Base-by-base conservation (phyloP, 2,329 filamentous ascomycete species). In the Fusarium cyanostomum region DNA sequence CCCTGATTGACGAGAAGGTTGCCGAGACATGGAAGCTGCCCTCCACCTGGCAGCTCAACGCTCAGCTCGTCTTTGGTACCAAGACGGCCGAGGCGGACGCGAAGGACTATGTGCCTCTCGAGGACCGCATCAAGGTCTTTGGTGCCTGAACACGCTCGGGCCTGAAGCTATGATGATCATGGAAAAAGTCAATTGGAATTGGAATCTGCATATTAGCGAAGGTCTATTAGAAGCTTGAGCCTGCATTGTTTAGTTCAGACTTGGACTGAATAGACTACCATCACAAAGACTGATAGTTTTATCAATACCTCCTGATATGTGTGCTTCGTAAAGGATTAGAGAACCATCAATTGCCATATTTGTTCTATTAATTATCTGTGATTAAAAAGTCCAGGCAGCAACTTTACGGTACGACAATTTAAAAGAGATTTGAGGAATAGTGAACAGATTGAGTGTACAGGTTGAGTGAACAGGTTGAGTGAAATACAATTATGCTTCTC, bases 51-150 rank as follows among this genome's bases (percentile, higher is more conserved):
- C 86, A 86, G 73, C 84, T 96, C 65, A 86, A 89, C 73, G 89
- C 91, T 21, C 92, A 96, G 84, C 81, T 97, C 66, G 92, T 96
- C 71, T 95, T 97, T 77, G 92, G 92, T 65, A 86, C 84, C 62
- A 82, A 81, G 50, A 81, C 80, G 16, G 85, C 77, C 44, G 81
- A 82, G 62, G 75, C 88, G 7, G 83, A 80, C 12, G 82, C 87
- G 75, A 93, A 94, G 85, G 74, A 79, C 13, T 88, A 87, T 75
- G 77, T 82, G 73, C 84, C 88, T 24, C 68, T 92, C 27, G 86
- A 90, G 76, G 84, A 90, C 74, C 83, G 86, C 70, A 81, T 91
- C 73, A 90, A 88, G 86, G 79, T 85, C 68, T 88, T 81, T 70
- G 87, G 85, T 53, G 81, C 81, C 56, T 85, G 77, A 72, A 59